A percentile compares a stretch with the other conserved stretches of the same genome.
These are phyloP conservation scores for Handroanthus guayacan DNA, from an alignment of 257 asterid genomes.

Conservation along the genomic window DNA sequence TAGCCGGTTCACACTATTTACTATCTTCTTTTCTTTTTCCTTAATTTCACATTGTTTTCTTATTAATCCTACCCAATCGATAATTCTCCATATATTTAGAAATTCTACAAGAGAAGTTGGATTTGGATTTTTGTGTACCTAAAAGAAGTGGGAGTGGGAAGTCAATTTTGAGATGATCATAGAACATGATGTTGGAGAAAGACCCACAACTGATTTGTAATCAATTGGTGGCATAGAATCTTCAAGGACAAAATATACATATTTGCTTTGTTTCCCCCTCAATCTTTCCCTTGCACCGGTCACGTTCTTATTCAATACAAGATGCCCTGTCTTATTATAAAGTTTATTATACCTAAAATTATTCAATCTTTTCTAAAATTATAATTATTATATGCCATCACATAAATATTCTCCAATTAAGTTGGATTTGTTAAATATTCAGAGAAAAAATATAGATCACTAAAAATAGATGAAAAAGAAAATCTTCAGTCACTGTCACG, in stretches of 20 bases:
- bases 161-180: neutral
- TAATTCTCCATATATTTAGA: neutral
- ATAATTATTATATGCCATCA: neutral
- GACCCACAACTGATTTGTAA: neutral
- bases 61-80: too few species aligned
- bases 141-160: neutral
- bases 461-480: neutral
- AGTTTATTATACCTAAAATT: neutral
- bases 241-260: neutral
- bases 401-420: neutral
- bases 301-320: neutral
- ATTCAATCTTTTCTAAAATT: neutral
- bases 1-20: too few species aligned
- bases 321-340: neutral
- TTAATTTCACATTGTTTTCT: too few species aligned
- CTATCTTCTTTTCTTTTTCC: too few species aligned
- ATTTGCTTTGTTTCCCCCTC: neutral
- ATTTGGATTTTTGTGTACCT: conserved; percentile 7
- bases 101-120: neutral
- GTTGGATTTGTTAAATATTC: too few species aligned
- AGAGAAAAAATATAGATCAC: neutral
- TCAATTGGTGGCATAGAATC: neutral
- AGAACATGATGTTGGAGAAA: neutral
- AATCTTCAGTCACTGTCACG: neutral
- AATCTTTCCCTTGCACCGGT: conserved; percentile 9